These are phyloP conservation scores for Dentipellis sp. DNA, from an alignment of 768 basidiomycete genomes.

Conservation along the genomic window DNA sequence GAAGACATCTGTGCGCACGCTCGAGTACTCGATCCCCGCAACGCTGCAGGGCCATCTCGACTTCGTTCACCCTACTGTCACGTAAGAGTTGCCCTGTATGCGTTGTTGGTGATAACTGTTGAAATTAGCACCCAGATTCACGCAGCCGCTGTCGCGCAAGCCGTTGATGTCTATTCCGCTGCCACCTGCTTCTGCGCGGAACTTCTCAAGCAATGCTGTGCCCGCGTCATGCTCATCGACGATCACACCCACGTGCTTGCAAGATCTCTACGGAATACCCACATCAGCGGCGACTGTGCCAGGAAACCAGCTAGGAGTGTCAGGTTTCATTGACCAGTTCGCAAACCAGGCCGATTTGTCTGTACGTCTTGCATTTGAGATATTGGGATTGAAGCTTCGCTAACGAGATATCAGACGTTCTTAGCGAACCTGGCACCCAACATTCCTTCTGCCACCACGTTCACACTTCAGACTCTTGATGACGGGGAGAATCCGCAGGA, in stretches of 20 bases:
- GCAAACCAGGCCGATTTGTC: conserved; percentile 14
- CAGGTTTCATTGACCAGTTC: conserved; percentile 14
- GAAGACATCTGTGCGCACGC: conserved; percentile 10
- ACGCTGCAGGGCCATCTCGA: conserved; percentile 9
- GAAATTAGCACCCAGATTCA: not conserved
- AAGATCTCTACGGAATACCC: conserved; percentile 16
- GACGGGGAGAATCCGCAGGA: conserved; percentile 14
- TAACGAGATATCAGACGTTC: conserved; percentile 1
- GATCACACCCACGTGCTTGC: conserved; percentile 16
- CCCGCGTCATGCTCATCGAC: conserved; percentile 1
- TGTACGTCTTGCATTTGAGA: not conserved
- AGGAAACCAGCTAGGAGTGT: conserved; percentile 11
- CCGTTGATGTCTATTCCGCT: conserved; percentile 1
- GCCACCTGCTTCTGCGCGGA: not conserved
- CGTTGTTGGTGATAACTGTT: not conserved
- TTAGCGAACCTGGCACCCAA: conserved; percentile 9
- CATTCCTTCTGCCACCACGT: conserved; percentile 6
- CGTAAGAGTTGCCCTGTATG: not conserved
- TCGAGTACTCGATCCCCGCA: conserved; percentile 15
- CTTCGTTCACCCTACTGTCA: conserved; percentile 12
- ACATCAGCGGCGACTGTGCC: conserved; percentile 2
- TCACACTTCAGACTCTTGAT: conserved; percentile 14
- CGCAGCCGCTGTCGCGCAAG: not conserved
- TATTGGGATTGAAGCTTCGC: not conserved
- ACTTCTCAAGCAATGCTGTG: not conserved